Evolutionary conservation across 2,329 filamentous ascomycete genomes (phyloP).

Genomic region (Colletotrichum echinochloae): DNA sequence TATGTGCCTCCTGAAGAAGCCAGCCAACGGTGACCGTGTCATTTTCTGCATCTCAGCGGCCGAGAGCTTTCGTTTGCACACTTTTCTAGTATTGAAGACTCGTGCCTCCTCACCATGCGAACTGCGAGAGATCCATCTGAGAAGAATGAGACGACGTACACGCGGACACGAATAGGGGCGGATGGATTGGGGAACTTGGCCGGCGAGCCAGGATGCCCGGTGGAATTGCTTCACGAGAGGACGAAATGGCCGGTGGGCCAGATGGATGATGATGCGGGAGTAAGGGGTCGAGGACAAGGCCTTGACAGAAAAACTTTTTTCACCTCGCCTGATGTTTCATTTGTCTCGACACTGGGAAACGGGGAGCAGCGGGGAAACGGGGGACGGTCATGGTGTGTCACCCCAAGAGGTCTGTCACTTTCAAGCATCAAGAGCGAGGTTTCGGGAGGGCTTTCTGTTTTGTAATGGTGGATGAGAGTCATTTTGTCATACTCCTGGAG

Average conservation of each 20-base stretch:
- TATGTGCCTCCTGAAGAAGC: background rate
- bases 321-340: constrained; percentile 1
- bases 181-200: constrained; percentile 1
- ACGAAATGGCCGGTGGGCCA: background rate
- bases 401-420: constrained; percentile 17
- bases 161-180: constrained; percentile 25
- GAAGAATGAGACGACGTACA: constrained; percentile 27
- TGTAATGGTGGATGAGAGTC: constrained; percentile 20
- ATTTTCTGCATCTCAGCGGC: background rate
- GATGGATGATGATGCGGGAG: background rate
- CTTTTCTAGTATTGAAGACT: background rate
- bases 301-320: constrained; percentile 2
- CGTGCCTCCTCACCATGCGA: background rate
- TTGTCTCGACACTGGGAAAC: constrained; percentile 16
- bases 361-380: constrained; percentile 5
- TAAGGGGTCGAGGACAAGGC: background rate
- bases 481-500: constrained; percentile 1
- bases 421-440: constrained; percentile 30
- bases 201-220: background rate
- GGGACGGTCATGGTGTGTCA: background rate
- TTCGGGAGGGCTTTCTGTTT: background rate
- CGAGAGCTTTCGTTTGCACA: background rate
- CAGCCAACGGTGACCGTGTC: background rate
- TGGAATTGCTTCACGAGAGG: background rate
- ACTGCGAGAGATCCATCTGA: constrained; percentile 7